Evolutionary conservation across 345 rosid species (phyloP).

Genomic region (Pugionium dolabratum): DNA sequence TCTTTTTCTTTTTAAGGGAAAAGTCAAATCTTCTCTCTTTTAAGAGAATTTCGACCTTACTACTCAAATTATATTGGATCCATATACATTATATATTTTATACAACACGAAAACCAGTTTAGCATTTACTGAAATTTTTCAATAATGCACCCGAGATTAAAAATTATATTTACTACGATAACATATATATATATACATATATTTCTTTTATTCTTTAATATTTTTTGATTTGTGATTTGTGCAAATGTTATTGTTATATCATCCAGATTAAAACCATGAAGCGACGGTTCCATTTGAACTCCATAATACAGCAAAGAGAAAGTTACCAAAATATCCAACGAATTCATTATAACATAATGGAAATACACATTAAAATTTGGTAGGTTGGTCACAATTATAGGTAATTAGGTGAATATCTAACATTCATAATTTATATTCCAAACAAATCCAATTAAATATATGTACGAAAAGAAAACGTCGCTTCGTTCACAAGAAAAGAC

Average conservation of each 20-base stretch:
- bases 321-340: slow-evolving; percentile 2
- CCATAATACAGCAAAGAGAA: not conserved
- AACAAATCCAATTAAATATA: slow-evolving; percentile 9
- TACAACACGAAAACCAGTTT: not conserved
- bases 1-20: not conserved
- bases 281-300: not conserved
- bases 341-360: not conserved
- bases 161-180: not conserved
- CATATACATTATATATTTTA: not conserved
- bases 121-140: not conserved
- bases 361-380: not conserved
- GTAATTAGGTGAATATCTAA: slow-evolving; percentile 22
- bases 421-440: slow-evolving; percentile 10
- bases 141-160: not conserved
- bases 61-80: not conserved
- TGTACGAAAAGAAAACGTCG: slow-evolving; percentile 14
- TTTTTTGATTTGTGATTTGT: not conserved
- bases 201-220: not conserved
- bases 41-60: slow-evolving; percentile 13
- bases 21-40: not conserved
- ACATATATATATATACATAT: not conserved
- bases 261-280: not conserved
- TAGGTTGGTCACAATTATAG: slow-evolving; percentile 31
- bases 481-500: slow-evolving; percentile 33
- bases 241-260: too few relatives aligned